Percentiles rank a stretch among this genome's conserved stretches.
Evolutionary conservation across 441 rosid species (phyloP).

Genomic region (Arabidopsis hybrid): DNA sequence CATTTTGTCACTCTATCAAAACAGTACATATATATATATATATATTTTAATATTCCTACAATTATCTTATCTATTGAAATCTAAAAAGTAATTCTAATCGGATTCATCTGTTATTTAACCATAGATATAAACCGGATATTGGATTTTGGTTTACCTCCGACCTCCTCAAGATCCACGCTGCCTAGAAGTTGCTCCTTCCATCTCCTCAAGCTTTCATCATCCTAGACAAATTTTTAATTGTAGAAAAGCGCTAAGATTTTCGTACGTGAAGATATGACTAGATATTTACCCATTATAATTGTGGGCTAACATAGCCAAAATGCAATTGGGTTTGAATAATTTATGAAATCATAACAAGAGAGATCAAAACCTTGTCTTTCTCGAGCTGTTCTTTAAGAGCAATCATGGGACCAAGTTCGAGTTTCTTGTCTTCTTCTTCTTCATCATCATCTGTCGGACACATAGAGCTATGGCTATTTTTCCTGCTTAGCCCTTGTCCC

Average conservation of each 20-base stretch:
- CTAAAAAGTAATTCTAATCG: background rate
- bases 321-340: background rate
- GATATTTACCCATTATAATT: conserved; percentile 6
- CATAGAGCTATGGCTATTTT: conserved; percentile 46
- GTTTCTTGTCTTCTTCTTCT: conserved; percentile 40
- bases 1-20: conserved; percentile 26
- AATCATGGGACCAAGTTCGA: conserved; percentile 54
- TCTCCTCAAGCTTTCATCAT: conserved; percentile 64
- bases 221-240: conserved; percentile 45
- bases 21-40: background rate
- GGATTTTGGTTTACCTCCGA: conserved; percentile 53
- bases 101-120: conserved; percentile 6
- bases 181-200: conserved; percentile 70
- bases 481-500: conserved; percentile 37
- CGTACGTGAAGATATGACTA: background rate
- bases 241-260: conserved; percentile 5
- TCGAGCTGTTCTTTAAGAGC: conserved; percentile 58
- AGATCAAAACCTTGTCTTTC: conserved; percentile 45
- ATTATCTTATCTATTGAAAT: too few relatives aligned
- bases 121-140: background rate
- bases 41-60: too few relatives aligned
- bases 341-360: background rate
- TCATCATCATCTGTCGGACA: conserved; percentile 46
- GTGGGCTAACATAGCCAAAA: conserved; percentile 3
- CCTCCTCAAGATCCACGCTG: conserved; percentile 53